phyloP scores from a whole-genome alignment of 1,284 basidiomycete species.

The Gomphus bonarii region DNA sequence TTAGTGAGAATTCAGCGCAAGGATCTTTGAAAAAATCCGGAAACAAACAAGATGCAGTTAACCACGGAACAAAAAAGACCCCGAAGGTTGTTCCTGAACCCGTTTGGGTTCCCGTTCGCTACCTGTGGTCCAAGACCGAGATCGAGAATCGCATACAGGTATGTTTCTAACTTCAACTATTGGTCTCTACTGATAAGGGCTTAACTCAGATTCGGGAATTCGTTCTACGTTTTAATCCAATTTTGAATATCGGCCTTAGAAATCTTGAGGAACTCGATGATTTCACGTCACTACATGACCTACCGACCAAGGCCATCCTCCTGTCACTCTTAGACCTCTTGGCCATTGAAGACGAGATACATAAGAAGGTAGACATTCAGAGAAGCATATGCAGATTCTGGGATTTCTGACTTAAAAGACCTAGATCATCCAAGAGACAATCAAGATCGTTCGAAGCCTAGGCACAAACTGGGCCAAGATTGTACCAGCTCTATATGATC shows the following conservation, averaged over 20 bases:
- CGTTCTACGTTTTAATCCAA: slow-evolving; percentile 45
- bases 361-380: slow-evolving; percentile 22
- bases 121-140: slow-evolving; percentile 32
- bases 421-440: slow-evolving; percentile 34
- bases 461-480: slow-evolving; percentile 50
- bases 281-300: slow-evolving; percentile 30
- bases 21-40: not conserved
- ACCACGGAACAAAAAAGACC: slow-evolving; percentile 18
- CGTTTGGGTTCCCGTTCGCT: slow-evolving; percentile 18
- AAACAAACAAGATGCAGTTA: slow-evolving; percentile 16
- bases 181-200: not conserved
- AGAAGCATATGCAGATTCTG: slow-evolving; percentile 12
- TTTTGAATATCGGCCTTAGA: slow-evolving; percentile 41
- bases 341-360: slow-evolving; percentile 29
- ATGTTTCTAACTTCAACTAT: slow-evolving; percentile 1
- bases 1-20: not conserved
- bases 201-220: slow-evolving; percentile 53
- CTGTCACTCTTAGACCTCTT: slow-evolving; percentile 48
- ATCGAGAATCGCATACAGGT: slow-evolving; percentile 45
- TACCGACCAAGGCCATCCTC: slow-evolving; percentile 39
- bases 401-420: not conserved
- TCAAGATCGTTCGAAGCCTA: slow-evolving; percentile 39
- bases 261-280: slow-evolving; percentile 58
- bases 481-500: slow-evolving; percentile 40
- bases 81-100: slow-evolving; percentile 37